Conservation (phyloP, 2,329 filamentous ascomycete genomes). For the Cladophialophora chaetospira region DNA sequence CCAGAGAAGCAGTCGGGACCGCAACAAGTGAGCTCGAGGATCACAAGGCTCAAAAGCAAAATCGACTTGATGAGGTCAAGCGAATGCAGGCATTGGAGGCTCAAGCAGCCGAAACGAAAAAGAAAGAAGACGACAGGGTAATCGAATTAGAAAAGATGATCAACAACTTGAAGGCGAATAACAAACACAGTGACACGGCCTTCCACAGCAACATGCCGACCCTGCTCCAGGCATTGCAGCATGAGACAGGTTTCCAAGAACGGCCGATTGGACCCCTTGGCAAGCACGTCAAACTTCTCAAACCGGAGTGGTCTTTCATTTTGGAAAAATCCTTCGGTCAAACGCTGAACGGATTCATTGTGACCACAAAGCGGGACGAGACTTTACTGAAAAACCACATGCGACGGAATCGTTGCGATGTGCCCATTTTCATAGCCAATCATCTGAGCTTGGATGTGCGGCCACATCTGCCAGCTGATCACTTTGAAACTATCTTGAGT, state of each 20-base stretch:
- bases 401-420: slow-evolving; percentile 52
- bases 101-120: slow-evolving; percentile 23
- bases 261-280: slow-evolving; percentile 85
- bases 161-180: slow-evolving; percentile 56
- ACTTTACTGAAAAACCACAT: slow-evolving; percentile 68
- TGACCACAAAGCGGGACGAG: slow-evolving; percentile 75
- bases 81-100: slow-evolving; percentile 34
- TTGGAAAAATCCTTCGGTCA: slow-evolving; percentile 76
- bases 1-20: slow-evolving; percentile 53
- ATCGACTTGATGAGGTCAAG: slow-evolving; percentile 41
- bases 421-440: slow-evolving; percentile 66
- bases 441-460: slow-evolving; percentile 58
- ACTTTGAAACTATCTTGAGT: slow-evolving; percentile 76
- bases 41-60: slow-evolving; percentile 42
- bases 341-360: slow-evolving; percentile 74
- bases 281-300: slow-evolving; percentile 70
- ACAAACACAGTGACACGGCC: slow-evolving; percentile 62
- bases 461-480: slow-evolving; percentile 70
- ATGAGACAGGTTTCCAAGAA: slow-evolving; percentile 67
- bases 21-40: slow-evolving; percentile 47
- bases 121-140: slow-evolving; percentile 58
- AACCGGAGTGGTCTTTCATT: slow-evolving; percentile 80
- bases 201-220: slow-evolving; percentile 61
- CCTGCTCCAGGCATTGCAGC: slow-evolving; percentile 68
- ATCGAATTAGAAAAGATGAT: slow-evolving; percentile 55